Base-by-base conservation (phyloP, 352 stramenopile species). In the Phytophthora fragariae region DNA sequence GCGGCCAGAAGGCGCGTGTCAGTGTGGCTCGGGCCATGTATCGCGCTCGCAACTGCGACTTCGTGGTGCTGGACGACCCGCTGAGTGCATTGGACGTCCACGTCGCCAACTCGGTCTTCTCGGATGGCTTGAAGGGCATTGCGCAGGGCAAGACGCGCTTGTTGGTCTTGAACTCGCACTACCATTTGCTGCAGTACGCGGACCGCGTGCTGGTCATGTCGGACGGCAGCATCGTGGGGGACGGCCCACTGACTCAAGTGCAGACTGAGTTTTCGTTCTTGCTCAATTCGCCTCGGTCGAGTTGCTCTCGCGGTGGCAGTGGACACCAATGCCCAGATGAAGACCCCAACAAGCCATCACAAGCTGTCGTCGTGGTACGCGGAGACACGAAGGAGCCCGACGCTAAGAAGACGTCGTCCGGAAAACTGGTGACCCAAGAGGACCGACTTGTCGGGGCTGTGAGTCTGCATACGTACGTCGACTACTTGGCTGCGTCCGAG, bases 151-250 rank as follows among this genome's bases (percentile, higher is more conserved):
- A 85, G 63, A 97, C 90, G 24, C 85, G 97, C 2, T 59, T 99
- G 35, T 77, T 98, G 12, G 96, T 98, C 5, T 97, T 97, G 2
- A 98, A 98, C 76, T 86, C 89, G 37, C 75, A 98, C 56, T 95
- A 98, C 63, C 93, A 98, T 73, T 79, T 98, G 58, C 89, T 88
- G 24, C 63, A 84, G 44, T 90, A 83, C 29, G 78, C 79, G 6
- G 81, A 91, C 50, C 47, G 64, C 0, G 79, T 96, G 8, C 10
- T 94, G 2, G 81, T 94, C 5, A 67, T 99, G 47, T 62, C 82
- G 6, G 67, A 95, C 46, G 94, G 93, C 4, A 49, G 65, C n/a
- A 86, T 98, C 41, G 80, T 82, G 1, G 93, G 97, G 56, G 72
- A 90, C 46, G 96, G 93, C 2, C 83, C 74, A 7, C 97, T 87